Percentiles rank a stretch among this genome's conserved stretches.
Conservation (phyloP, 2,329 filamentous ascomycete species). For the Macroventuria anomochaeta region DNA sequence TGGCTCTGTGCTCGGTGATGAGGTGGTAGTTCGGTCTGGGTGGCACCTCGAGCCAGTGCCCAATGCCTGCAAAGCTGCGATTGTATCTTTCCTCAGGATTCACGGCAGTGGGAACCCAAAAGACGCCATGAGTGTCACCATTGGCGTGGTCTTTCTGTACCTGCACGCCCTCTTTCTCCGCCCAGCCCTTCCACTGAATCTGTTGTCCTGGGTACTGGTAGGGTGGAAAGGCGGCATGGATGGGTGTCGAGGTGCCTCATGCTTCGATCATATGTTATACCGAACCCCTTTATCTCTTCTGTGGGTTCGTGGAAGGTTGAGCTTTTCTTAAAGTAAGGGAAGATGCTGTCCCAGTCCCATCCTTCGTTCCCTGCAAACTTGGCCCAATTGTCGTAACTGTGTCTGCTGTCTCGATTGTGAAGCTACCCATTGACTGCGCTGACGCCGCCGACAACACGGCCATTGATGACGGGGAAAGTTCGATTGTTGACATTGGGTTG, state of each 20-base stretch:
- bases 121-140: constrained; percentile 2
- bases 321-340: constrained; percentile 16
- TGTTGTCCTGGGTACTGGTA: constrained; percentile 22
- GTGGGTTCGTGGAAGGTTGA: constrained; percentile 24
- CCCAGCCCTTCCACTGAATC: constrained; percentile 6
- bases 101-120: constrained; percentile 17
- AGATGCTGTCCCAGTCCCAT: constrained; percentile 1
- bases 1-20: constrained; percentile 27
- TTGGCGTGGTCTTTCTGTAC: constrained; percentile 4
- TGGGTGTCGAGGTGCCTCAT: constrained; percentile 18
- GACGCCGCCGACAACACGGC: constrained; percentile 28
- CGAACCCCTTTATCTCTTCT: constrained; percentile 15
- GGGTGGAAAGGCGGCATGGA: constrained; percentile 9
- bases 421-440: constrained; percentile 41
- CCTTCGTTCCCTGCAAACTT: constrained; percentile 3
- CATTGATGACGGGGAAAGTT: constrained; percentile 6
- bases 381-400: constrained; percentile 1
- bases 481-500: constrained; percentile 22
- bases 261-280: constrained; percentile 23
- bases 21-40: constrained; percentile 41
- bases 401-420: constrained; percentile 1
- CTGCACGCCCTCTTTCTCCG: not conserved
- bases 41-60: constrained; percentile 37
- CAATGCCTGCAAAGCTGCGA: constrained; percentile 32
- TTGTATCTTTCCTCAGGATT: constrained; percentile 38